Evolutionary conservation across 2,329 filamentous ascomycete genomes (phyloP).

Genomic region (Aspergillus terreus): DNA sequence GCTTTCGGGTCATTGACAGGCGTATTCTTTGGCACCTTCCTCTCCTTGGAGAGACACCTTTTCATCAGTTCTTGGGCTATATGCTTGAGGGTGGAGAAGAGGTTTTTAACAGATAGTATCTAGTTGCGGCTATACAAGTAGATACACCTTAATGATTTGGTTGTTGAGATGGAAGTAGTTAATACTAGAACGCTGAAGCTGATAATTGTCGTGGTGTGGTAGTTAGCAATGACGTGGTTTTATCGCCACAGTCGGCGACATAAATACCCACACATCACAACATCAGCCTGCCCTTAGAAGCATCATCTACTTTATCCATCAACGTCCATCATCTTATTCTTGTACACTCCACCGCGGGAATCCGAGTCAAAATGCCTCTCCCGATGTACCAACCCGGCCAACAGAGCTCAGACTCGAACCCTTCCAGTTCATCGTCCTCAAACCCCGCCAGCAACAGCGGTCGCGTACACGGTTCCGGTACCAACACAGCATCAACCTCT

Average conservation of each 20-base stretch:
- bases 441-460: neutral
- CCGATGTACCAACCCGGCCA: neutral
- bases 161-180: too few relatives aligned
- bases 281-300: too few relatives aligned
- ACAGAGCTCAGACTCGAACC: neutral
- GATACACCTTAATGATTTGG: neutral
- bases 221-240: too few relatives aligned
- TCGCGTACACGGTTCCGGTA: neutral
- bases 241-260: too few relatives aligned
- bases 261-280: too few relatives aligned
- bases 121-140: neutral
- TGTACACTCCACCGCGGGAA: too few relatives aligned
- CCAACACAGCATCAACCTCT: neutral
- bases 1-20: conserved; percentile 37
- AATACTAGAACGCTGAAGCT: too few relatives aligned
- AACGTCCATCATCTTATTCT: too few relatives aligned
- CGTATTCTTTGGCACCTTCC: conserved; percentile 38
- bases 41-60: conserved; percentile 24
- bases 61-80: conserved; percentile 31
- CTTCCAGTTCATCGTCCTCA: neutral
- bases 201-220: too few relatives aligned
- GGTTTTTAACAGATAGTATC: conserved; percentile 1
- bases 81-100: conserved; percentile 33
- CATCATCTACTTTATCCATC: neutral
- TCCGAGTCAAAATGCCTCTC: neutral